Base-by-base conservation (phyloP, 176 grass and related monocot species). In the Ensete ventricosum region DNA sequence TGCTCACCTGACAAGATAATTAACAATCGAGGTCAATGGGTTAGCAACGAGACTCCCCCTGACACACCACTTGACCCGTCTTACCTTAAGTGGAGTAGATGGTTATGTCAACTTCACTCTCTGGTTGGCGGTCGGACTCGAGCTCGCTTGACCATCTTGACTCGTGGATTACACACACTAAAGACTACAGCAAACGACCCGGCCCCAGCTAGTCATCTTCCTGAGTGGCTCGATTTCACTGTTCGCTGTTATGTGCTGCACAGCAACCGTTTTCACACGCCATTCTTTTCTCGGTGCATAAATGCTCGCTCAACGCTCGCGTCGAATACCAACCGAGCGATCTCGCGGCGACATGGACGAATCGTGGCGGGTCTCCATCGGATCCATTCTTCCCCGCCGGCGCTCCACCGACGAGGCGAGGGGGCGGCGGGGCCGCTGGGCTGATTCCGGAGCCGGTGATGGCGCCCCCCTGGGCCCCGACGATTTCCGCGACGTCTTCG, bases 401-500 rank as follows among this genome's bases (percentile, higher is more conserved):
- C 73, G 73, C 14, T 75, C 73, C 54, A 49, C 73, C 2, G 73
- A 75, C 24, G 54, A 75, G 27, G 9, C 54, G 13, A 20, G 54
- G 14, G 25, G 73, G 1, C 2, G 73, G 10, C 55, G 53, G 9
- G 22, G 53, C 7, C 73, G 19, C 22, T 65, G 63, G 68, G 27
- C 8, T 71, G 9, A 70, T 54, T 16, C 55, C 17, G 78, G 74
- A 50, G 48, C 54, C 70, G 14, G 34, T 9, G 2, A 26, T 14
- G 13, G 9, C 3, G 17, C 22, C 25, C 16, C 19, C 0, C 85
- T 96, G 43, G 85, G 75, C 0, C 73, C 87, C 10, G 85, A 90
- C n/a, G 87, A 92, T 67, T 96, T 96, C 78, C 76, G 85, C 14
- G 93, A 96, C 81, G 93, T 96, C 72, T 96, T 90, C 57, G 93